Base-by-base conservation (phyloP, 345 rosid genomes). In the Arabis alpina region DNA sequence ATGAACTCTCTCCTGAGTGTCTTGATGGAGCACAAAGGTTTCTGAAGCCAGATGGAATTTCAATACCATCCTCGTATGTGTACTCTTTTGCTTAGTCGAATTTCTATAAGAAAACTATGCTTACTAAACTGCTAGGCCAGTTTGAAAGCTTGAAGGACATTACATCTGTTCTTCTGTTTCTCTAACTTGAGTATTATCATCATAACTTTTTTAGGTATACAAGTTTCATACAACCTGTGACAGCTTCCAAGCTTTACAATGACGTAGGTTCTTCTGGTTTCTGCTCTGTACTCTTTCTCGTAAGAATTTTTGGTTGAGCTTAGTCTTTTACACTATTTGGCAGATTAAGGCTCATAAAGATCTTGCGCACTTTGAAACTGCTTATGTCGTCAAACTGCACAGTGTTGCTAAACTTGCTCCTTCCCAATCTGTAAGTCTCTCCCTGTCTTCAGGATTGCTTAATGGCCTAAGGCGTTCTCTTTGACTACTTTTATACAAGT, bases 1-100 rank as follows among this genome's bases (percentile, higher is more conserved):
- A 94, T 83, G 98, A 94, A 84, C 87, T 94, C 53, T 94, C 99
- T 73, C 99, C 99, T 10, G 98, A 94, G 72, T 92, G 99, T 78
- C 96, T 94, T 64, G 99, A 94, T 80, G 99, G 99, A 76, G 99
- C 99, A n/a, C 97, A 94, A 75, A 79, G 90, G 83, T 91, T 91
- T 79, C 64, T 92, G 83, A 94, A 92, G 82, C 63, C 79, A 76
- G 98, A 92, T 66, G 99, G 98, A 65, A 91, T 94, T 71, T 94
- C 99, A 47, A 92, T 94, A 80, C 99, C 99, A 73, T 84, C 93
- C 74, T 87, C 89, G 98, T 92, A 86, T 47, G 99, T 86, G 59
- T 64, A 64, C 54, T 56, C 70, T 64, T 59, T 42, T 30, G 24
- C 30, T 37, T 6, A 41, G 37, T 66, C 19, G 39, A 37, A 51